These are phyloP conservation scores for Artemisia annua DNA, from an alignment of 129 eudicot genomes.

Conservation along the genomic window DNA sequence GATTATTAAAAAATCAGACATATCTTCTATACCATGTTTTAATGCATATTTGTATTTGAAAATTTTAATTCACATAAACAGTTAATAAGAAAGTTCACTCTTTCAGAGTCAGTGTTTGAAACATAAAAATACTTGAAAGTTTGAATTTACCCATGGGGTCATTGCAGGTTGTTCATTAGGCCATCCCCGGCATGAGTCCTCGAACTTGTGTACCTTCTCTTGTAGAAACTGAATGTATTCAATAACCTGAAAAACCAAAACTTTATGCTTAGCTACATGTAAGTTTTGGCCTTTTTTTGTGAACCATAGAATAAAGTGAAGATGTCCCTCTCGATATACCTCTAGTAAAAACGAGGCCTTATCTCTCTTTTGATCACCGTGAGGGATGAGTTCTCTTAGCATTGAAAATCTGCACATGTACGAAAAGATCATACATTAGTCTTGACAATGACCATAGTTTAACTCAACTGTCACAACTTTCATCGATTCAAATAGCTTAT, in stretches of 20 bases:
- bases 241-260: slow-evolving; percentile 55
- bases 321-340: slow-evolving; percentile 37
- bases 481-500: background rate
- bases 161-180: slow-evolving; percentile 60
- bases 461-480: background rate
- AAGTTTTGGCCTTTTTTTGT: background rate
- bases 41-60: no score
- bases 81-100: background rate
- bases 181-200: slow-evolving; percentile 78
- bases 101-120: background rate
- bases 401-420: slow-evolving; percentile 72
- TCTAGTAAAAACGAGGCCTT: slow-evolving; percentile 93
- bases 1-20: no score
- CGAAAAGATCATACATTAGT: background rate
- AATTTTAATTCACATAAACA: no score
- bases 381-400: slow-evolving; percentile 89
- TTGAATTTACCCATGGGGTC: slow-evolving; percentile 60
- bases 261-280: background rate
- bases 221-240: slow-evolving; percentile 90
- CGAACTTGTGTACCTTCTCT: slow-evolving; percentile 82
- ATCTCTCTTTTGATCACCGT: slow-evolving; percentile 94
- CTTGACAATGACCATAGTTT: slow-evolving; percentile 4
- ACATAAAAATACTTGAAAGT: background rate
- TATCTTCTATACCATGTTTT: no score
- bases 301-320: background rate